Conservation (phyloP, 2,329 filamentous ascomycete genomes). For the Nannizziopsis arthrosporioides region DNA sequence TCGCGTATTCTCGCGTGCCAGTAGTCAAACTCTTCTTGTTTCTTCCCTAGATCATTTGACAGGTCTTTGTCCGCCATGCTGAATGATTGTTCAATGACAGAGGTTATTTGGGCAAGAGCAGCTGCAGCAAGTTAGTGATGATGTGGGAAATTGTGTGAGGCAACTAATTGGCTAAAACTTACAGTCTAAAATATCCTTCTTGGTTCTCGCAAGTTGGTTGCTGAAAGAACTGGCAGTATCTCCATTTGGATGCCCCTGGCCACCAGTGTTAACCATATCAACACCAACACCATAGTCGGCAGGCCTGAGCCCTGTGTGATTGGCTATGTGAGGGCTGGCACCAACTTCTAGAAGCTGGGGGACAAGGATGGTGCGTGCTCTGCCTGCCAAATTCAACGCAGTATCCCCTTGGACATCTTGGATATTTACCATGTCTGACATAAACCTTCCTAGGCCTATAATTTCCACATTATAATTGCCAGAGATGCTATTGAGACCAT, state of each 20-base stretch:
- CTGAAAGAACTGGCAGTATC: constrained; percentile 33
- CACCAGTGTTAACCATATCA: constrained; percentile 43
- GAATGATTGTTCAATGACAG: constrained; percentile 72
- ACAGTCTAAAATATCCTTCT: constrained; percentile 38
- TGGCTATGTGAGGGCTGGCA: constrained; percentile 82
- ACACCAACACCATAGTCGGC: constrained; percentile 89
- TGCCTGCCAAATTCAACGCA: constrained; percentile 81
- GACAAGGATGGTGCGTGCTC: constrained; percentile 92
- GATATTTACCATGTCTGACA: constrained; percentile 93
- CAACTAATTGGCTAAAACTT: constrained; percentile 17
- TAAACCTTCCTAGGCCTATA: constrained; percentile 85
- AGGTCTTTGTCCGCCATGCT: constrained; percentile 68
- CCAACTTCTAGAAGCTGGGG: constrained; percentile 93
- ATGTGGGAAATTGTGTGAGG: neutral
- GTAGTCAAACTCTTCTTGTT: constrained; percentile 71
- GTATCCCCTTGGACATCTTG: constrained; percentile 92
- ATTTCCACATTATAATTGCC: constrained; percentile 39
- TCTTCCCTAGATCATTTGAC: constrained; percentile 65
- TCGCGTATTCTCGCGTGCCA: constrained; percentile 72
- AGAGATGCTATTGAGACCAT: constrained; percentile 19
- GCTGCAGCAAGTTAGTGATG: constrained; percentile 29
- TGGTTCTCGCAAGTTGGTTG: constrained; percentile 35
- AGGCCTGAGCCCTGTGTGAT: constrained; percentile 75
- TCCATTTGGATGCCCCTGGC: constrained; percentile 33
- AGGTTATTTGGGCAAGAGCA: constrained; percentile 27